Percentiles rank a stretch among this genome's conserved stretches.
phyloP scores from a whole-genome alignment of 495 filamentous ascomycete species.

The Podospora pseudoanserina region DNA sequence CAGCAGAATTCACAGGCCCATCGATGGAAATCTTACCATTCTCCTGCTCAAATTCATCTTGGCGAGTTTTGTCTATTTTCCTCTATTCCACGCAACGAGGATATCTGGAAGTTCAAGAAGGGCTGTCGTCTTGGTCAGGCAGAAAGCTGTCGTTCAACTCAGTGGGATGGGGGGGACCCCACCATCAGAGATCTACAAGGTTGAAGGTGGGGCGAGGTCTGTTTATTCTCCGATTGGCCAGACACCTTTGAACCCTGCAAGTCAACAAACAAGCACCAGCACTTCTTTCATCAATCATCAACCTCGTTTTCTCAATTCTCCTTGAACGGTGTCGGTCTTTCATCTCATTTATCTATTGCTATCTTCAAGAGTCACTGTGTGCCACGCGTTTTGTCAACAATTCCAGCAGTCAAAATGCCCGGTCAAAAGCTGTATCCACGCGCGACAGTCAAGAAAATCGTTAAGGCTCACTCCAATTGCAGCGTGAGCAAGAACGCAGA shows the following conservation, averaged over 20 bases:
- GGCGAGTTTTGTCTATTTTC: not conserved
- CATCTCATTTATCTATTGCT: not conserved
- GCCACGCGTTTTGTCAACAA: not conserved
- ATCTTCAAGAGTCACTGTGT: not conserved
- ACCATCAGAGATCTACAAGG: conserved; percentile 12
- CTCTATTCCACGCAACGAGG: not conserved
- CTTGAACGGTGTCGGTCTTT: not conserved
- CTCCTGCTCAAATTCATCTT: conserved; percentile 39
- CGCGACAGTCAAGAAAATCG: conserved; percentile 76
- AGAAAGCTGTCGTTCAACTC: conserved; percentile 9
- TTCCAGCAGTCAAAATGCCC: conserved; percentile 38
- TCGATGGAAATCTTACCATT: conserved; percentile 32
- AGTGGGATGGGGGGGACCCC: conserved; percentile 4
- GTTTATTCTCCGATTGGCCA: conserved; percentile 22
- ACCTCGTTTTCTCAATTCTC: not conserved
- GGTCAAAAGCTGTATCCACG: conserved; percentile 78
- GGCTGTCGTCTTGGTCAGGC: conserved; percentile 6
- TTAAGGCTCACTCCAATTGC: conserved; percentile 82
- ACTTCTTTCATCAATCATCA: not conserved
- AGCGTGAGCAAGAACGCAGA: conserved; percentile 82
- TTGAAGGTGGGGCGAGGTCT: conserved; percentile 14
- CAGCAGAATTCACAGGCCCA: not conserved
- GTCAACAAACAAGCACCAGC: conserved; percentile 15
- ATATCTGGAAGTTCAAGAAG: not conserved
- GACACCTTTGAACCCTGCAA: conserved; percentile 2